Conservation (phyloP, 2,329 filamentous ascomycete species). For the Fusarium luffae region DNA sequence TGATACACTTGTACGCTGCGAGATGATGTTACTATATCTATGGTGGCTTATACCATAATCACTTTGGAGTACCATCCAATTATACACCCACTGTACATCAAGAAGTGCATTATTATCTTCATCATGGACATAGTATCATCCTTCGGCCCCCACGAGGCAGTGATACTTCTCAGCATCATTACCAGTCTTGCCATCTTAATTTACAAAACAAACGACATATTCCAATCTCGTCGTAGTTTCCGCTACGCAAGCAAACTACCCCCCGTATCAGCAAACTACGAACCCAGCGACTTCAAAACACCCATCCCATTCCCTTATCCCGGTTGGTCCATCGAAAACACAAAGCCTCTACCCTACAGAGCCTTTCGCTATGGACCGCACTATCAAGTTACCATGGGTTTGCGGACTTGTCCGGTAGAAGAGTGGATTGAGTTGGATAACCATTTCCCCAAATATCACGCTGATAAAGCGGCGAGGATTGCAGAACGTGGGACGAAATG, state of each 20-base stretch:
- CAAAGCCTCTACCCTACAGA: constrained; percentile 79
- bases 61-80: neutral
- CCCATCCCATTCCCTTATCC: constrained; percentile 71
- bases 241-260: constrained; percentile 20
- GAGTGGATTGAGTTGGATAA: constrained; percentile 91
- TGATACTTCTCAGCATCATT: constrained; percentile 23
- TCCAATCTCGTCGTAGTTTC: constrained; percentile 15
- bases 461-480: constrained; percentile 76
- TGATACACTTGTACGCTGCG: neutral
- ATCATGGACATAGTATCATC: constrained; percentile 7
- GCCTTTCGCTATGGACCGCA: constrained; percentile 82
- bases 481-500: constrained; percentile 73
- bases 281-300: constrained; percentile 60
- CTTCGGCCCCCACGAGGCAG: constrained; percentile 17
- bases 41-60: constrained; percentile 17
- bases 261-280: constrained; percentile 19
- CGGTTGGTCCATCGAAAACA: constrained; percentile 74
- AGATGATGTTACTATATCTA: constrained; percentile 7
- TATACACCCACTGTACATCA: neutral
- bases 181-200: constrained; percentile 12
- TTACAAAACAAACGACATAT: constrained; percentile 24
- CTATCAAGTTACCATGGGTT: constrained; percentile 81
- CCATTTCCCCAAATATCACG: constrained; percentile 78
- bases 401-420: constrained; percentile 74
- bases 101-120: neutral